phyloP scores from a whole-genome alignment of 441 rosid species.

The Viola pubescens region DNA sequence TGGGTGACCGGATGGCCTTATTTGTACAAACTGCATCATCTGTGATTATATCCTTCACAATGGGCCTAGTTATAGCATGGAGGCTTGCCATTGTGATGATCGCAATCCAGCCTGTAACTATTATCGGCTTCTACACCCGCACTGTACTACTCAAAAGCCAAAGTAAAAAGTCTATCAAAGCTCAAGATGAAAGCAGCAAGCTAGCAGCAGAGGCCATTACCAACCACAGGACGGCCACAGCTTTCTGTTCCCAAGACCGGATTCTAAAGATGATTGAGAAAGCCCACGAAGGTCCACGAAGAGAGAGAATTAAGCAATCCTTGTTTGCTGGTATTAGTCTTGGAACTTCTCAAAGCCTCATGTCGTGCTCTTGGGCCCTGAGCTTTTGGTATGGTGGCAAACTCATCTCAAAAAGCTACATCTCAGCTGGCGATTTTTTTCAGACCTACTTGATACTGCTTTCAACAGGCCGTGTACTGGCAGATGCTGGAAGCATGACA shows the following conservation, averaged over 20 bases:
- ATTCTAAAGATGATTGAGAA: slow-evolving; percentile 6
- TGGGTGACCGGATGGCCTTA: slow-evolving; percentile 7
- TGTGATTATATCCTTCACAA: neutral
- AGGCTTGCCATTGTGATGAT: slow-evolving; percentile 8
- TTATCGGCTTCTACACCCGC: slow-evolving; percentile 4
- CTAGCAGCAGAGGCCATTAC: slow-evolving; percentile 10
- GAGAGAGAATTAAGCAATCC: slow-evolving; percentile 11
- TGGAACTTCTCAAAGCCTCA: slow-evolving; percentile 1
- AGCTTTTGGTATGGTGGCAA: slow-evolving; percentile 10
- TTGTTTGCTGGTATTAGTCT: slow-evolving; percentile 10
- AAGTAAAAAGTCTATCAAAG: slow-evolving; percentile 7
- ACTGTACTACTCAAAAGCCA: neutral
- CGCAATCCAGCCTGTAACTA: slow-evolving; percentile 9
- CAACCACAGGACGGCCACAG: slow-evolving; percentile 10
- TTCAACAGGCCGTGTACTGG: slow-evolving; percentile 17
- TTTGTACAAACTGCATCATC: slow-evolving; percentile 13
- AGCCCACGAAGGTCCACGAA: slow-evolving; percentile 11
- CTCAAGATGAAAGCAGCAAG: slow-evolving; percentile 10
- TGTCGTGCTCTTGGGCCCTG: slow-evolving; percentile 1
- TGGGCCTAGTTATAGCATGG: slow-evolving; percentile 10
- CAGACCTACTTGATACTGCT: slow-evolving; percentile 19
- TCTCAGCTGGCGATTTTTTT: slow-evolving; percentile 14
- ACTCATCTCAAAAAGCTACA: neutral
- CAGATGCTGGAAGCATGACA: slow-evolving; percentile 24
- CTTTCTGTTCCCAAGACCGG: slow-evolving; percentile 10